Base-by-base conservation (phyloP, 345 rosid genomes). In the Heritiera littoralis region DNA sequence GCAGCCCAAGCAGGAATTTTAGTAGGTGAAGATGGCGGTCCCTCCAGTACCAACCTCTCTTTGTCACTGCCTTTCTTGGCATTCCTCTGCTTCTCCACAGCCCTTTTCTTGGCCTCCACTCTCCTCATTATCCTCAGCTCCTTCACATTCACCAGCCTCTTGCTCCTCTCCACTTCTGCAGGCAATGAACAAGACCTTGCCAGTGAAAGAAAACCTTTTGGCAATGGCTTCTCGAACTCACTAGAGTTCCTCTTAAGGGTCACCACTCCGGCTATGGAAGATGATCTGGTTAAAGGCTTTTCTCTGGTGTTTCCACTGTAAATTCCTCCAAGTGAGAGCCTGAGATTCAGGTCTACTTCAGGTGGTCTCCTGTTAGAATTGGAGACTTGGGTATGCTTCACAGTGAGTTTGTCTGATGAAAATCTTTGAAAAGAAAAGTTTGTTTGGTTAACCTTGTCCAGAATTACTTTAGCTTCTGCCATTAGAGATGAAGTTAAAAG, bases 131-230 rank as follows among this genome's bases (percentile, higher is more conserved):
- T 11, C 80, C 67, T 77, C 15, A 80, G 23, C 58, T 78, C 78
- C 64, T 49, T 46, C 67, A 76, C 9, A 41, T 10, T 46, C 38
- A 59, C 59, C 51, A 54, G 7, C 49, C 75, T 69, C 56, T 61
- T 78, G 46, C 72, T 65, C 4, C 61, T 66, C 40, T 82, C 80
- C 18, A 54, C 30, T 61, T 46, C 77, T 8, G 54, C 17, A 9
- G 82, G 85, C 72, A 80, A 54, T 18, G 87, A 80, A 52, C 71
- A 64, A n/a, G 84, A 79, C 74, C 84, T 75, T 30, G 64, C 15
- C 67, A 82, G 3, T 0, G 85, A 66, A 66, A 82, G 72, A 18
- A 55, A 67, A 3, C 63, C 30, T 32, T 48, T 67, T 2, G 75
- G 77, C 38, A 45, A 10, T 14, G 63, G 32, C 20, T 64, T 30